phyloP scores from a whole-genome alignment of 805 yeast species.

The Torulaspora delbrueckii region DNA sequence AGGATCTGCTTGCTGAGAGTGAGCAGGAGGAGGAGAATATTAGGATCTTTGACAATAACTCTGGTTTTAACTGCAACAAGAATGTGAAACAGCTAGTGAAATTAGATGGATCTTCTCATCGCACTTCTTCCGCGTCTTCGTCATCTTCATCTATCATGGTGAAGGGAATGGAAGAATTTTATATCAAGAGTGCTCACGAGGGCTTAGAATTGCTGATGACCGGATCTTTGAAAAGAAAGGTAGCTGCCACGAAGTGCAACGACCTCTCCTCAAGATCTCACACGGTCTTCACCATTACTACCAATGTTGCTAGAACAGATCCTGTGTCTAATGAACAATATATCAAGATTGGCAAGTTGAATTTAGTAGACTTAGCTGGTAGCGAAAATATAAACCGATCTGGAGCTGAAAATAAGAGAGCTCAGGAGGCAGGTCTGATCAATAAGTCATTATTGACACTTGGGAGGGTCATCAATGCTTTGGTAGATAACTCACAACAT shows the following conservation, averaged over 20 bases:
- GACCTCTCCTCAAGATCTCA: slow-evolving; percentile 77
- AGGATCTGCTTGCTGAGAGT: slow-evolving; percentile 50
- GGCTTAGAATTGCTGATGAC: slow-evolving; percentile 48
- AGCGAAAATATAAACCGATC: slow-evolving; percentile 80
- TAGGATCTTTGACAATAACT: slow-evolving; percentile 18
- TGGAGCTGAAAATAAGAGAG: slow-evolving; percentile 78
- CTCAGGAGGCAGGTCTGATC: slow-evolving; percentile 87
- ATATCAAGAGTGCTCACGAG: slow-evolving; percentile 45
- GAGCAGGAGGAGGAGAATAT: slow-evolving; percentile 41
- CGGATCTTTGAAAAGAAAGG: slow-evolving; percentile 62
- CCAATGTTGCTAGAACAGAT: slow-evolving; percentile 47
- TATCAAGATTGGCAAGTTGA: slow-evolving; percentile 59
- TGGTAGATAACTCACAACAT: slow-evolving; percentile 60
- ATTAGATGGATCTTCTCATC: not conserved
- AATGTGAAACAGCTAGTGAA: not conserved
- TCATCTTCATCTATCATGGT: slow-evolving; percentile 40
- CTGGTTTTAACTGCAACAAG: not conserved
- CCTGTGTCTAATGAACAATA: slow-evolving; percentile 47
- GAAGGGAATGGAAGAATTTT: slow-evolving; percentile 54
- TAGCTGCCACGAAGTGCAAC: slow-evolving; percentile 74
- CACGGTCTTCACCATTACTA: slow-evolving; percentile 68
- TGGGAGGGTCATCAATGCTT: slow-evolving; percentile 78
- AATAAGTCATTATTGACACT: slow-evolving; percentile 79
- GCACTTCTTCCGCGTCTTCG: slow-evolving; percentile 25
- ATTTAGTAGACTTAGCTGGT: slow-evolving; percentile 91